These are phyloP conservation scores for Fusarium begoniae DNA, from an alignment of 2,329 filamentous ascomycete genomes.

Conservation along the genomic window DNA sequence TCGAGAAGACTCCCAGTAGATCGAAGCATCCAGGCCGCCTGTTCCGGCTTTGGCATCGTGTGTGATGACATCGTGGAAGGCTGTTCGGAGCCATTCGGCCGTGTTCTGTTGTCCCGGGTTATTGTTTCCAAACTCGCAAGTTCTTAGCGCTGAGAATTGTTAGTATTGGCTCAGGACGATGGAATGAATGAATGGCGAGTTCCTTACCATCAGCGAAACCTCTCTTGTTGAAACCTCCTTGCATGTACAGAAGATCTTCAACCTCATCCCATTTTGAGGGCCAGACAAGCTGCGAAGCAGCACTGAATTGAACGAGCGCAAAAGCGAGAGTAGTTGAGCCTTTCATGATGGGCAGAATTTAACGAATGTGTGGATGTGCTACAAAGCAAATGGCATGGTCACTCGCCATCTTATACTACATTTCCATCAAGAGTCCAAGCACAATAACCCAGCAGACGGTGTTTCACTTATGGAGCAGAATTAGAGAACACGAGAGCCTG, in stretches of 20 bases:
- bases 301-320: background rate
- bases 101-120: conserved; percentile 31
- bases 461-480: conserved; percentile 9
- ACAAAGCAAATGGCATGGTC: background rate
- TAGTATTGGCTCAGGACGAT: background rate
- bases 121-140: conserved; percentile 29
- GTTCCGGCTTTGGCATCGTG: conserved; percentile 32
- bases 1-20: conserved; percentile 38
- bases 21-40: conserved; percentile 39
- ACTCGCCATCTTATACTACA: background rate
- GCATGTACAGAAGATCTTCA: conserved; percentile 22
- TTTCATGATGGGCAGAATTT: conserved; percentile 2
- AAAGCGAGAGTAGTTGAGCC: conserved; percentile 1
- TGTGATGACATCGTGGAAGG: conserved; percentile 42
- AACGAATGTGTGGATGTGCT: background rate
- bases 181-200: fast-evolving
- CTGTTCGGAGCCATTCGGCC: conserved; percentile 42
- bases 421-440: background rate
- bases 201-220: conserved; percentile 10
- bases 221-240: conserved; percentile 1
- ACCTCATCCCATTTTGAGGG: conserved; percentile 31
- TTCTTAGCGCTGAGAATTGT: conserved; percentile 18
- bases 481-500: conserved; percentile 1
- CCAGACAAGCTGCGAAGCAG: conserved; percentile 25
- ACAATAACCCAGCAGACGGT: background rate